These are phyloP conservation scores for Chenopodium berlandieri DNA, from an alignment of 148 eudicot genomes.

Conservation along the genomic window DNA sequence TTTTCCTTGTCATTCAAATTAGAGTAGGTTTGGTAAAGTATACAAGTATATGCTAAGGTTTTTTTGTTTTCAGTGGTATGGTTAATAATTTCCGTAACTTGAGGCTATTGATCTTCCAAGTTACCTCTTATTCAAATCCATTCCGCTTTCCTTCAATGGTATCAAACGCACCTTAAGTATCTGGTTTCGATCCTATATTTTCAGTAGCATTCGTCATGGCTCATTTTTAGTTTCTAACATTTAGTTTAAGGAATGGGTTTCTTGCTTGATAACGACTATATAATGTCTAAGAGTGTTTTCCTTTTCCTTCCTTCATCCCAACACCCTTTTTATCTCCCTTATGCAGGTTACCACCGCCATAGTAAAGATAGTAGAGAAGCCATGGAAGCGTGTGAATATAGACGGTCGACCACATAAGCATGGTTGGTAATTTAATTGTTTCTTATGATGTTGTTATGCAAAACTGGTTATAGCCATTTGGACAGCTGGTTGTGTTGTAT, in stretches of 20 bases:
- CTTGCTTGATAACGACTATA: not conserved
- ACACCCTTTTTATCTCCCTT: not conserved
- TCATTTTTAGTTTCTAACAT: not conserved
- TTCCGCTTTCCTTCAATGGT: too few species aligned
- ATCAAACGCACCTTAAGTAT: not conserved
- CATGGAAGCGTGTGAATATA: slow-evolving; percentile 74
- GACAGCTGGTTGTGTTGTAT: not conserved
- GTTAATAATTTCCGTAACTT: too few species aligned
- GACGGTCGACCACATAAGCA: slow-evolving; percentile 80
- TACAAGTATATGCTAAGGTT: too few species aligned
- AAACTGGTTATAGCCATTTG: not conserved
- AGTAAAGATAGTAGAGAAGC: slow-evolving; percentile 80
- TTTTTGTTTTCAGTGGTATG: too few species aligned
- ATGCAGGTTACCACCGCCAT: slow-evolving; percentile 77
- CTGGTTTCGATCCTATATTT: not conserved
- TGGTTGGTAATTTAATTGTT: slow-evolving; percentile 49
- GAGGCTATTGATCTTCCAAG: too few species aligned
- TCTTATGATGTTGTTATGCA: not conserved
- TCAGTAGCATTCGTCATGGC: slow-evolving; percentile 6
- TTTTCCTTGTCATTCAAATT: not conserved
- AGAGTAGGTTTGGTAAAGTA: too few species aligned
- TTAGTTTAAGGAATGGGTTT: not conserved
- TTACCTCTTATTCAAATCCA: too few species aligned
- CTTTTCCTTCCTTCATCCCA: not conserved
- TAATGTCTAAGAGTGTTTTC: not conserved